Evolutionary conservation across 129 eudicot genomes (phyloP).

Genomic region (Pseudognaphalium luteoalbum): DNA sequence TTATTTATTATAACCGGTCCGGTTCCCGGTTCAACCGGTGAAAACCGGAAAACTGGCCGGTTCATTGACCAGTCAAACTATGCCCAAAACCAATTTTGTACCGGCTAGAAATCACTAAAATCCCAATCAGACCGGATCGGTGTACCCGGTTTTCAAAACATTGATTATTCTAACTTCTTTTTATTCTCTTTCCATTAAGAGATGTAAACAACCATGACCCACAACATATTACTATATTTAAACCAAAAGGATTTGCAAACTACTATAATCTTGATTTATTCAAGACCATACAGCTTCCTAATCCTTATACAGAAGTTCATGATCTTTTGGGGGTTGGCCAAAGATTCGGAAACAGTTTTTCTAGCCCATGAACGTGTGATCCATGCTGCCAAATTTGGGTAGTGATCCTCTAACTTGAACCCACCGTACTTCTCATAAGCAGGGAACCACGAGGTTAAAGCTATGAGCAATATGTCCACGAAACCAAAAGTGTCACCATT

Average conservation of each 20-base stretch:
- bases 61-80: too few relatives aligned
- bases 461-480: constrained; percentile 52
- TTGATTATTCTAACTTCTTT: too few relatives aligned
- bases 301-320: constrained; percentile 48
- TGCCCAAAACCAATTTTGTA: too few relatives aligned
- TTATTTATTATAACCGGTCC: too few relatives aligned
- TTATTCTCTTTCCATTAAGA: too few relatives aligned
- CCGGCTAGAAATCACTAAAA: too few relatives aligned
- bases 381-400: constrained; percentile 67
- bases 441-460: constrained; percentile 54
- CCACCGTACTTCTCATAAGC: constrained; percentile 66
- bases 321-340: constrained; percentile 45
- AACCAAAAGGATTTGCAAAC: background rate
- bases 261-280: constrained; percentile 26
- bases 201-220: background rate
- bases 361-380: constrained; percentile 51
- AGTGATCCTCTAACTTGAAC: constrained; percentile 61
- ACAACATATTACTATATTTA: background rate
- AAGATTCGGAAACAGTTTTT: constrained; percentile 48
- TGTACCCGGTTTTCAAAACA: too few relatives aligned
- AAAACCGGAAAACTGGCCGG: too few relatives aligned
- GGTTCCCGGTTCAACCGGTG: too few relatives aligned
- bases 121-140: too few relatives aligned
- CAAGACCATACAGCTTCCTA: constrained; percentile 62
- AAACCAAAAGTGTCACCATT: constrained; percentile 61